Conservation (phyloP, 371 early-diverging fungal species). For the Mucor circinelloides region DNA sequence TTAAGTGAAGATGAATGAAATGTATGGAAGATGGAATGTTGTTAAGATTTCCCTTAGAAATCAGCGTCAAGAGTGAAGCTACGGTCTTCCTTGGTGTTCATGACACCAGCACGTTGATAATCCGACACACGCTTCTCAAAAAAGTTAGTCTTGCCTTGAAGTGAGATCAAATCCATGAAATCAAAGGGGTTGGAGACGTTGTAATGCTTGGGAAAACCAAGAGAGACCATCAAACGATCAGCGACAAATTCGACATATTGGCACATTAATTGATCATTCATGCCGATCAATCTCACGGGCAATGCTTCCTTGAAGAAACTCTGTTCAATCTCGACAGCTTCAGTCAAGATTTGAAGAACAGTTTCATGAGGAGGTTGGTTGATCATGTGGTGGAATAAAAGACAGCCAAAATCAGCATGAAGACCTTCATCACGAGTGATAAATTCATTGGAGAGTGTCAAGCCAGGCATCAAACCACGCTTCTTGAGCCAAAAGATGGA, state of each 20-base stretch:
- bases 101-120: constrained; percentile 98
- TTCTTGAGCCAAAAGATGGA: constrained; percentile 99
- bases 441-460: constrained; percentile 99
- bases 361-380: constrained; percentile 77
- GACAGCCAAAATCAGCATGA: constrained; percentile 99
- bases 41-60: constrained; percentile 38
- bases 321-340: constrained; percentile 96
- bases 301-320: constrained; percentile 95
- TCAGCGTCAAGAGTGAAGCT: constrained; percentile 82
- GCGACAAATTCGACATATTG: constrained; percentile 99
- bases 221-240: constrained; percentile 91
- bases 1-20: not conserved
- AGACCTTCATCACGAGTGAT: constrained; percentile 99
- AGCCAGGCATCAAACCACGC: constrained; percentile 99
- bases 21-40: not conserved
- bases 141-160: constrained; percentile 99
- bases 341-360: constrained; percentile 81
- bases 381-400: constrained; percentile 87
- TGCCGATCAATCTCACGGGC: constrained; percentile 98
- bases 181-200: constrained; percentile 97
- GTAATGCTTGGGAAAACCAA: constrained; percentile 91
- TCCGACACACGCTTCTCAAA: constrained; percentile 99
- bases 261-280: constrained; percentile 97
- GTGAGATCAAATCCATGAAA: constrained; percentile 99
- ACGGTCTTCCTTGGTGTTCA: constrained; percentile 67